Evolutionary conservation across 805 yeast species (phyloP).

Genomic region (Metschnikowia gelsemii): DNA sequence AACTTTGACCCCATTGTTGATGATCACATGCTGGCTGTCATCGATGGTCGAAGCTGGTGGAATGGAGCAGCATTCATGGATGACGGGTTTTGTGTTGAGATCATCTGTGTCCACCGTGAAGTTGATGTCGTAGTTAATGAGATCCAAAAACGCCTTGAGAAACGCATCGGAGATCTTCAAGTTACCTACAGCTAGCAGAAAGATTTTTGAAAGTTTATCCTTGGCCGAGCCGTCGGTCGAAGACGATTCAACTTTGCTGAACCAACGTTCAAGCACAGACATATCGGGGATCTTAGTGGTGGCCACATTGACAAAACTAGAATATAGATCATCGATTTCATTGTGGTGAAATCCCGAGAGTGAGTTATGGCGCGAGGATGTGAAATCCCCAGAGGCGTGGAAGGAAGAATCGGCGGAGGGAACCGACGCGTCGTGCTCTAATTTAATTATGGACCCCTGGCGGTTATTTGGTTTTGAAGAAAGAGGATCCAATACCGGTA

Average conservation of each 20-base stretch:
- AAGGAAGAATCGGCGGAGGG: conserved; percentile 2
- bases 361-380: conserved; percentile 18
- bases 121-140: conserved; percentile 51
- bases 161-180: conserved; percentile 65
- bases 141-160: conserved; percentile 48
- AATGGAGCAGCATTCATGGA: conserved; percentile 65
- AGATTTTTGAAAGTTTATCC: conserved; percentile 60
- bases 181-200: conserved; percentile 64
- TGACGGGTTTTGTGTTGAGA: conserved; percentile 57
- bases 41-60: conserved; percentile 37
- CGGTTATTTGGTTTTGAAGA: conserved; percentile 1
- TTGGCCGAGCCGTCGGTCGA: conserved; percentile 20
- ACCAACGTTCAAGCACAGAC: conserved; percentile 38
- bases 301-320: conserved; percentile 62
- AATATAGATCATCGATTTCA: conserved; percentile 67
- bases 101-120: conserved; percentile 64
- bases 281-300: conserved; percentile 42
- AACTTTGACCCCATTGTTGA: conserved; percentile 45
- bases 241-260: conserved; percentile 34
- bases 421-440: conserved; percentile 7
- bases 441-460: conserved; percentile 8
- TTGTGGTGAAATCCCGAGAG: conserved; percentile 32
- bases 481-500: conserved; percentile 5
- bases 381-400: conserved; percentile 10
- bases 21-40: conserved; percentile 32